Conservation (phyloP, 2,329 filamentous ascomycete species). For the Fusarium proliferatum region DNA sequence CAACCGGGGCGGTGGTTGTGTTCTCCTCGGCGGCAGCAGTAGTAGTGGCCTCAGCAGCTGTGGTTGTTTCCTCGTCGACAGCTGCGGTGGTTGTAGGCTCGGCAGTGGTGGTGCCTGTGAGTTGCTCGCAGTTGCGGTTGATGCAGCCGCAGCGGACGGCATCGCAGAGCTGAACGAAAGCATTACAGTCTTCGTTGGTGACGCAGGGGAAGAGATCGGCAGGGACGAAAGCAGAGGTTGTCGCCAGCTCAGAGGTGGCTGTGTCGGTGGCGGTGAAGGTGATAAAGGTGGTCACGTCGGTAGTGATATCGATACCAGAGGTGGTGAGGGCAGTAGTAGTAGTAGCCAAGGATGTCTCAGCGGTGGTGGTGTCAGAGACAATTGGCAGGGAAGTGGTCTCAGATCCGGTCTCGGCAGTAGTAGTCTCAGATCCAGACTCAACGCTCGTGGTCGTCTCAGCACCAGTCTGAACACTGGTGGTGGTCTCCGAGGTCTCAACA, state of each 20-base stretch:
- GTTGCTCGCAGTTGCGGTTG: background rate
- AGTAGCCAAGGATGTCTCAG: background rate
- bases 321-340: background rate
- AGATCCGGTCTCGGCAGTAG: background rate
- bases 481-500: background rate
- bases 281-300: background rate
- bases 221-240: background rate
- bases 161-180: background rate
- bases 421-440: background rate
- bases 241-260: background rate
- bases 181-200: background rate
- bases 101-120: background rate
- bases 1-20: background rate
- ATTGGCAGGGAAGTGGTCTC: too few species aligned
- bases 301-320: background rate
- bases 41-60: background rate
- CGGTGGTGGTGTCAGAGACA: background rate
- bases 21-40: background rate
- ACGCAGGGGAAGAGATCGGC: slow-evolving; percentile 7
- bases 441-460: background rate
- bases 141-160: slow-evolving; percentile 2
- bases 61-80: background rate
- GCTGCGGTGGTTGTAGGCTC: background rate
- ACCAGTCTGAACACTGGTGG: background rate
- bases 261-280: background rate